Percentiles rank a stretch among this genome's conserved stretches.
Conservation (phyloP, 2,329 filamentous ascomycete genomes). For the Alternaria sp. region DNA sequence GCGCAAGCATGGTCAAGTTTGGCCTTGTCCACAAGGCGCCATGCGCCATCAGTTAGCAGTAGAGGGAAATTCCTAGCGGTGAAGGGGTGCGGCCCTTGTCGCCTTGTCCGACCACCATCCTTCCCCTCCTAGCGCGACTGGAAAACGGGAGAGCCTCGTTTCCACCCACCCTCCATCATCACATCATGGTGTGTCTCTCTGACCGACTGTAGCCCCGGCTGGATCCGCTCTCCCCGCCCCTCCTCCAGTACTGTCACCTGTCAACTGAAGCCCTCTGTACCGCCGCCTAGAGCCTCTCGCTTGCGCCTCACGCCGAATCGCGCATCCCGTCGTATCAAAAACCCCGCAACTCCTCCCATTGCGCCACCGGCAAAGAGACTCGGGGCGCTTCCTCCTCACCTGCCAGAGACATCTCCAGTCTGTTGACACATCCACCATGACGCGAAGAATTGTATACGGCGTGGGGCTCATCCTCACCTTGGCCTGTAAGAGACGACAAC, state of each 20-base stretch:
- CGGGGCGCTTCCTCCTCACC: neutral
- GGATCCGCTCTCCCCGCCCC: neutral
- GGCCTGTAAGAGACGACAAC: constrained; percentile 45
- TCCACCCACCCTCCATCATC: constrained; percentile 10
- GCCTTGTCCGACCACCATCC: constrained; percentile 9
- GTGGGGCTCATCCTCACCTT: constrained; percentile 59
- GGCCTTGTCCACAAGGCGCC: constrained; percentile 2
- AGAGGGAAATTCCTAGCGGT: constrained; percentile 28
- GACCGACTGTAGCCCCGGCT: constrained; percentile 12
- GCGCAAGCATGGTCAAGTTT: neutral
- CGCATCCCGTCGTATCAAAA: constrained; percentile 8
- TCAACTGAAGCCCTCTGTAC: constrained; percentile 7
- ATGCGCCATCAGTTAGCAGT: constrained; percentile 23
- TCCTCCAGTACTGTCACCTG: neutral
- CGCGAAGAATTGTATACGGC: constrained; percentile 59
- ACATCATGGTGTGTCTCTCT: constrained; percentile 6
- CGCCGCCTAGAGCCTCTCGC: constrained; percentile 8
- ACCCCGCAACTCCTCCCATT: constrained; percentile 14
- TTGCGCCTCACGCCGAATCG: constrained; percentile 7
- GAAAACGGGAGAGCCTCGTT: constrained; percentile 1
- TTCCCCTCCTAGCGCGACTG: constrained; percentile 15
- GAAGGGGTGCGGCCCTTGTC: constrained; percentile 21
- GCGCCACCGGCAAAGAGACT: constrained; percentile 14
- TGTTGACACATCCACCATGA: constrained; percentile 50
- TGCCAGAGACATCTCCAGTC: neutral